Evolutionary conservation across 169 alveolate species (phyloP).

Genomic region (Babesia gibsoni): DNA sequence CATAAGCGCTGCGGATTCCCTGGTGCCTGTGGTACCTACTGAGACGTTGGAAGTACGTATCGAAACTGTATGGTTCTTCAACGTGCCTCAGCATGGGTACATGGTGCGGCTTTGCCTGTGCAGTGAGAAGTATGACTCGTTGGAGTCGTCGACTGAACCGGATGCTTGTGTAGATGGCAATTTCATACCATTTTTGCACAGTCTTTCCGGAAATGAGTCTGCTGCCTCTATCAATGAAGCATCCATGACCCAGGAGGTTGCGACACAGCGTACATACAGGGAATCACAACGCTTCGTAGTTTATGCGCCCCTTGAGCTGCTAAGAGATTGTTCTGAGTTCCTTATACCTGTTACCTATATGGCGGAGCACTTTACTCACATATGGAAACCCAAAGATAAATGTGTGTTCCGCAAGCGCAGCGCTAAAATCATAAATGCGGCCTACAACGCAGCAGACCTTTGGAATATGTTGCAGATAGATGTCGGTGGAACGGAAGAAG

Average conservation of each 20-base stretch:
- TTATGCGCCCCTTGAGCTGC: conserved; percentile 17
- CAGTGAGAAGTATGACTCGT: conserved; percentile 2
- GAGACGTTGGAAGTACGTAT: conserved; percentile 18
- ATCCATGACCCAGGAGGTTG: not conserved
- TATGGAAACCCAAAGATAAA: not conserved
- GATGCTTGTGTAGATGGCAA: not conserved
- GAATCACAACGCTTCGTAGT: conserved; percentile 15
- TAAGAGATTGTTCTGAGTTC: not conserved
- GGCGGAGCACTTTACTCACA: conserved; percentile 1
- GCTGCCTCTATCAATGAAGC: not conserved
- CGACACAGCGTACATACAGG: not conserved
- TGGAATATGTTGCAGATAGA: conserved; percentile 10
- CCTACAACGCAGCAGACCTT: conserved; percentile 26
- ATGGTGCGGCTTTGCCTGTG: conserved; percentile 3
- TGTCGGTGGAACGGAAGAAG: not conserved
- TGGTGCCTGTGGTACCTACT: conserved; percentile 1
- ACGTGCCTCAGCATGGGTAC: conserved; percentile 9
- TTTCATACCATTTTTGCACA: conserved; percentile 12
- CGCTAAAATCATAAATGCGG: not conserved
- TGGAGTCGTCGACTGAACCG: not conserved
- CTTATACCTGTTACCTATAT: not conserved
- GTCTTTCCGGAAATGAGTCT: not conserved
- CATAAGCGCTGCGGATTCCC: not conserved
- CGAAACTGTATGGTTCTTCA: conserved; percentile 24
- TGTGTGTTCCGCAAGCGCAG: not conserved